These are phyloP conservation scores for Aspergillus bombycis DNA, from an alignment of 2,329 filamentous ascomycete species.

Conservation along the genomic window DNA sequence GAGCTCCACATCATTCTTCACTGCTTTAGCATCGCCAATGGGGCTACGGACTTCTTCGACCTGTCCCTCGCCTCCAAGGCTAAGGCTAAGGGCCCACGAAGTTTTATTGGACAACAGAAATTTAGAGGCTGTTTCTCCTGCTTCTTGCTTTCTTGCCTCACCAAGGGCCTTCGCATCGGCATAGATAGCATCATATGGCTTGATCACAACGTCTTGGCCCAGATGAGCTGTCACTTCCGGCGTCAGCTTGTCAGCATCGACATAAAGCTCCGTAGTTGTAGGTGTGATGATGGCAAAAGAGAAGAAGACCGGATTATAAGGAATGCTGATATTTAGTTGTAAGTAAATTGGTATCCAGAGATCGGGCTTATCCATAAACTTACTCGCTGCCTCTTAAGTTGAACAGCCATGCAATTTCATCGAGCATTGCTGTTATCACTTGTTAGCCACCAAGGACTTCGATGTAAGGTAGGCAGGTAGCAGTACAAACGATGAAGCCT, in stretches of 20 bases:
- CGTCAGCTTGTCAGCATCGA: constrained; percentile 78
- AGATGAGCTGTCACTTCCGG: constrained; percentile 72
- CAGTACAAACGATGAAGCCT: constrained; percentile 77
- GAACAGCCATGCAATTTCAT: constrained; percentile 98
- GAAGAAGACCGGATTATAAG: constrained; percentile 98
- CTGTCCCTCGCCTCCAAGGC: constrained; percentile 80
- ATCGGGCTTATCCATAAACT: constrained; percentile 21
- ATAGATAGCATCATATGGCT: constrained; percentile 83
- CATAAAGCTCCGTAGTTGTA: constrained; percentile 74
- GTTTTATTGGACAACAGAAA: constrained; percentile 86
- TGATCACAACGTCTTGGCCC: constrained; percentile 68
- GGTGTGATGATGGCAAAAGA: constrained; percentile 89
- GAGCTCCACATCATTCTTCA: constrained; percentile 90
- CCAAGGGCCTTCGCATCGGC: constrained; percentile 71
- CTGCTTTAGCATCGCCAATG: constrained; percentile 84
- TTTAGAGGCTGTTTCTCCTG: constrained; percentile 56
- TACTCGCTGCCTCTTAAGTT: constrained; percentile 89
- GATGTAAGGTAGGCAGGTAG: not conserved
- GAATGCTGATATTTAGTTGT: constrained; percentile 60
- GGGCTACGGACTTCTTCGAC: constrained; percentile 88
- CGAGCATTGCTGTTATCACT: constrained; percentile 69
- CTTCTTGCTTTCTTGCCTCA: constrained; percentile 43
- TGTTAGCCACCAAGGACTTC: constrained; percentile 16
- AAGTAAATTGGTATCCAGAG: not conserved
- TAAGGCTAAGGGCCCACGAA: constrained; percentile 89